A percentile compares a stretch with the other conserved stretches of the same genome.
phyloP scores from a whole-genome alignment of 768 basidiomycete species.

The Phanerochaete carnosa region DNA sequence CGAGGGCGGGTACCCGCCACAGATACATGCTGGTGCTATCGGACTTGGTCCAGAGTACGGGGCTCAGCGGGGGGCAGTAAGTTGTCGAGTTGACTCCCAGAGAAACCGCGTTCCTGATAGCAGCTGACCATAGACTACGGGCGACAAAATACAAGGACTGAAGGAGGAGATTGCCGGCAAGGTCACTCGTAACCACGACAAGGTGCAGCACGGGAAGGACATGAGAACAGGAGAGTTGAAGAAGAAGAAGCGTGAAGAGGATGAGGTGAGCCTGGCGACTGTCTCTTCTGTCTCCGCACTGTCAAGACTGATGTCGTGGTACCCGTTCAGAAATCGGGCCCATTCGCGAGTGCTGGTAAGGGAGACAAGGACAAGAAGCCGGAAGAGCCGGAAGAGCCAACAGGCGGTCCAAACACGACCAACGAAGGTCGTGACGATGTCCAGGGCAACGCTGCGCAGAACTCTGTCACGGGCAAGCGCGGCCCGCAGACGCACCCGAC shows the following conservation, averaged over 20 bases:
- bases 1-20: constrained; percentile 30
- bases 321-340: not conserved
- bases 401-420: not conserved
- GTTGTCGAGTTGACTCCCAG: constrained; percentile 2
- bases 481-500: constrained; percentile 11
- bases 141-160: constrained; percentile 35
- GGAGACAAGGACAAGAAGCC: constrained; percentile 6
- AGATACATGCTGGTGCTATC: constrained; percentile 40
- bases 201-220: constrained; percentile 36
- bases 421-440: constrained; percentile 1
- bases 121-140: constrained; percentile 19
- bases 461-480: constrained; percentile 7
- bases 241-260: constrained; percentile 31
- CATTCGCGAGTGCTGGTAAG: constrained; percentile 1
- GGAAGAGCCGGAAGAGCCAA: not conserved
- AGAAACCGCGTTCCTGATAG: not conserved
- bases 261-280: constrained; percentile 4
- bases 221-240: constrained; percentile 38
- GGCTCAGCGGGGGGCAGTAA: constrained; percentile 23
- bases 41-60: constrained; percentile 38
- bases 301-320: not conserved
- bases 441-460: constrained; percentile 3
- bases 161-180: constrained; percentile 40
- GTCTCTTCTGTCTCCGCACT: not conserved
- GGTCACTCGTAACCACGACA: constrained; percentile 31